Percentiles rank a stretch among this genome's conserved stretches.
Conservation (phyloP, 2,329 filamentous ascomycete species). For the Botrytis fabae region DNA sequence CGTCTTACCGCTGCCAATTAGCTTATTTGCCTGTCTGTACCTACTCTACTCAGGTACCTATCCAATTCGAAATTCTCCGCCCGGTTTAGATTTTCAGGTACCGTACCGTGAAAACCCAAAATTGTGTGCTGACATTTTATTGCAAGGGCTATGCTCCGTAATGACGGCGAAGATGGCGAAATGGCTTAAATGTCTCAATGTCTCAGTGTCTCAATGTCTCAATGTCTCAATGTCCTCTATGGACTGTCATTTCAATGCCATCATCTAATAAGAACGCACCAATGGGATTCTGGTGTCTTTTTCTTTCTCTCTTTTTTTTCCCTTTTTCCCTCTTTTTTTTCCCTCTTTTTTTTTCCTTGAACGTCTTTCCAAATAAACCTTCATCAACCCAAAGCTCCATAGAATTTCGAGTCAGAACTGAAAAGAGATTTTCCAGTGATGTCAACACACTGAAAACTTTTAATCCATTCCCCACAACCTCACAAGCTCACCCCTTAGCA, state of each 20-base stretch:
- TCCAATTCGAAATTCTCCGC: slow-evolving; percentile 4
- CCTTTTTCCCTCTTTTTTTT: background rate
- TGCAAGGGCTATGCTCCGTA: background rate
- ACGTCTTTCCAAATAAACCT: background rate
- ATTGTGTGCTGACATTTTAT: background rate
- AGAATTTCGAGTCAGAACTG: background rate
- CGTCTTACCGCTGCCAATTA: background rate
- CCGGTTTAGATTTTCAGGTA: slow-evolving; percentile 2
- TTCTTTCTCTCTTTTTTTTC: background rate
- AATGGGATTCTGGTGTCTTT: background rate
- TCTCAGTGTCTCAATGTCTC: background rate
- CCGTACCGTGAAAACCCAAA: background rate
- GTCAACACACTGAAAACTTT: slow-evolving; percentile 16
- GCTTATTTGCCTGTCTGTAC: background rate
- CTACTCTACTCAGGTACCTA: background rate
- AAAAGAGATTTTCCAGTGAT: slow-evolving; percentile 12
- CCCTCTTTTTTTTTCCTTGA: background rate
- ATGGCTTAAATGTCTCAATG: background rate
- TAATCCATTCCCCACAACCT: slow-evolving; percentile 8
- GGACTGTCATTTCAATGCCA: background rate
- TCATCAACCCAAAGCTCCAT: background rate
- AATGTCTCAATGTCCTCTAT: background rate
- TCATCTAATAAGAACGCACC: background rate
- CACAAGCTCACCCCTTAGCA: background rate
- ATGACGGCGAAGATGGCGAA: background rate